Conservation (phyloP, 768 basidiomycete species). For the Mycena crocata region DNA sequence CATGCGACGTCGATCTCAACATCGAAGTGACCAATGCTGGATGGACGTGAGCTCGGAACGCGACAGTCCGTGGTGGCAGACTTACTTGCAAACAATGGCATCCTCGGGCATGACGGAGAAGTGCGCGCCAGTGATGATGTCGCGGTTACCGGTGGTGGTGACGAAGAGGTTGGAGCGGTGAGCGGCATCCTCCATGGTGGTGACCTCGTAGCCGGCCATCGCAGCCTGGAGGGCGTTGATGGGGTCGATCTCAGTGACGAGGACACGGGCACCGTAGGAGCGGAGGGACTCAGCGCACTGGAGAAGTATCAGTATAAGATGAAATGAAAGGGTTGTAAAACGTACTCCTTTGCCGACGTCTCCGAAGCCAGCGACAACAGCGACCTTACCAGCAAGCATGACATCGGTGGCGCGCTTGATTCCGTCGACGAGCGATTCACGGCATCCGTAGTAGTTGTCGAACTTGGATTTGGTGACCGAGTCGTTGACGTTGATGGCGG, state of each 20-base stretch:
- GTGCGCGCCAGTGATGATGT: slow-evolving; percentile 94
- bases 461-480: slow-evolving; percentile 99
- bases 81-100: slow-evolving; percentile 97
- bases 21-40: slow-evolving; percentile 87
- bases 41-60: slow-evolving; percentile 20
- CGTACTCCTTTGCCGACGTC: slow-evolving; percentile 99
- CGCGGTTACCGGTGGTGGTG: slow-evolving; percentile 98
- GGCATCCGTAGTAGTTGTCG: slow-evolving; percentile 98
- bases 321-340: slow-evolving; percentile 33
- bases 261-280: slow-evolving; percentile 96
- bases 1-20: slow-evolving; percentile 97
- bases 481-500: slow-evolving; percentile 99
- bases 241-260: slow-evolving; percentile 98
- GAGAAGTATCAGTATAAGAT: slow-evolving; percentile 8
- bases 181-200: slow-evolving; percentile 98
- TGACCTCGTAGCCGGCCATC: slow-evolving; percentile 99
- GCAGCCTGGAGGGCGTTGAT: slow-evolving; percentile 99
- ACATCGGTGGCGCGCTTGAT: slow-evolving; percentile 99
- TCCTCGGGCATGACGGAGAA: slow-evolving; percentile 97
- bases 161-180: slow-evolving; percentile 92
- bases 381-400: slow-evolving; percentile 99
- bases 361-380: slow-evolving; percentile 98
- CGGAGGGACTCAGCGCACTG: slow-evolving; percentile 97
- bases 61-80: slow-evolving; percentile 26
- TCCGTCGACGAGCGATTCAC: slow-evolving; percentile 99